Percentiles rank a stretch among this genome's conserved stretches.
These are phyloP conservation scores for Incumbomyces lentus DNA, from an alignment of 2,329 filamentous ascomycete genomes.

Conservation along the genomic window DNA sequence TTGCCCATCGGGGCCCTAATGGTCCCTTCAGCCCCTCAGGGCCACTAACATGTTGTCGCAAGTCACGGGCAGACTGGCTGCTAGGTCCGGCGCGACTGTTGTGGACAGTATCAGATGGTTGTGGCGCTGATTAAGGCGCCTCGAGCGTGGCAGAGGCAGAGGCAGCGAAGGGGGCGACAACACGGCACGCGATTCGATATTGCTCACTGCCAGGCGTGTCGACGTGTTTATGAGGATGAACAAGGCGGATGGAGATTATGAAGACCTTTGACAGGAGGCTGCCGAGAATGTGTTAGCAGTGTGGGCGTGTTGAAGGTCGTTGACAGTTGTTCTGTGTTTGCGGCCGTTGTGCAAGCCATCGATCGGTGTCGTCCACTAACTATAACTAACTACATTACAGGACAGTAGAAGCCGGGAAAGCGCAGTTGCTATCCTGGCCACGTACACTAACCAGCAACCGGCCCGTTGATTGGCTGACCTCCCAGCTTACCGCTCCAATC, in stretches of 20 bases:
- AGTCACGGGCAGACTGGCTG: background rate
- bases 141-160: background rate
- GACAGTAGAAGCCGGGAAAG: too few relatives aligned
- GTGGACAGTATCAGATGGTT: background rate
- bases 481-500: too few relatives aligned
- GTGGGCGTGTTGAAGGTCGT: background rate
- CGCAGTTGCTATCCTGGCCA: too few relatives aligned
- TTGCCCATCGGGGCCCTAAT: slow-evolving; percentile 69
- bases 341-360: background rate
- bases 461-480: too few relatives aligned
- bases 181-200: background rate
- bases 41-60: slow-evolving; percentile 18
- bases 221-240: background rate
- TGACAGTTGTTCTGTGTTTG: background rate
- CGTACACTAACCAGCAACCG: too few relatives aligned
- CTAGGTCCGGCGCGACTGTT: background rate
- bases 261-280: background rate
- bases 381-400: too few relatives aligned
- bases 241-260: background rate
- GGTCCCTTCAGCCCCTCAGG: slow-evolving; percentile 27
- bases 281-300: background rate
- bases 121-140: background rate
- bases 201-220: background rate
- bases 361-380: background rate
- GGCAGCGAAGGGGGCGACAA: slow-evolving; percentile 3